Base-by-base conservation (phyloP, 2,329 filamentous ascomycete species). In the Microdochium trichocladiopsis region DNA sequence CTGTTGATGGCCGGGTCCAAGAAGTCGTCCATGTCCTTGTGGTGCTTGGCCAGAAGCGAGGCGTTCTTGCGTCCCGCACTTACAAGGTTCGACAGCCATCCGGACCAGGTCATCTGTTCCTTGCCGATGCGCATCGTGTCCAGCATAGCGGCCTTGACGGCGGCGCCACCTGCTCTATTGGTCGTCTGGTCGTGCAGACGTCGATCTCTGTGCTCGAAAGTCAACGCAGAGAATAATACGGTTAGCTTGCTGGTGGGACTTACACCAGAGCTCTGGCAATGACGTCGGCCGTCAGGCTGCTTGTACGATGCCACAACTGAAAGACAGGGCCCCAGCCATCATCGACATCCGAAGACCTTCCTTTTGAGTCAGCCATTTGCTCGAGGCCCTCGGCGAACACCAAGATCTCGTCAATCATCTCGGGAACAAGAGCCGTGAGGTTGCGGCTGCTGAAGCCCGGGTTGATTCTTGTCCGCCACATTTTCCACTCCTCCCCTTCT, bases 401-500 rank as follows among this genome's bases (percentile, higher is more conserved):
- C 2, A 51, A 50, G 14, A 57, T 51, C 31, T 61, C 58, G 4
- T 59, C 55, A 1, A 55, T 58, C 25, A 63, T 53, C 9, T 47
- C 53, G 8, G 60, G 61, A 3, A 56, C 58, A 10, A 58, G 52
- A 8, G 50, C 51, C 2, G 50, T 50, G 25, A 63, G 56, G 25
- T 59, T 56, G 1, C 54, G 54, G 21, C 56, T 52, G 6, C 52
- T 53, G 48, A 63, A 63, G 12, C 58, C 61, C 3, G 57, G 57
- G 21, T 57, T 61, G 25, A 61, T 56, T 3, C 60, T 33, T 16
- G 51, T 47, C 1, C 61, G 58, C 58, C 57, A 61, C 50, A 56
- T 52, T 53, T 62, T 63, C 58, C 60, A 63, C 11, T 53, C 55
- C 11, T 25, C 47, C 33, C 49, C 74, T 62, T 60, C 77, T 76